phyloP scores from a whole-genome alignment of 371 early-diverging fungal species.

The Parasitella parasitica region DNA sequence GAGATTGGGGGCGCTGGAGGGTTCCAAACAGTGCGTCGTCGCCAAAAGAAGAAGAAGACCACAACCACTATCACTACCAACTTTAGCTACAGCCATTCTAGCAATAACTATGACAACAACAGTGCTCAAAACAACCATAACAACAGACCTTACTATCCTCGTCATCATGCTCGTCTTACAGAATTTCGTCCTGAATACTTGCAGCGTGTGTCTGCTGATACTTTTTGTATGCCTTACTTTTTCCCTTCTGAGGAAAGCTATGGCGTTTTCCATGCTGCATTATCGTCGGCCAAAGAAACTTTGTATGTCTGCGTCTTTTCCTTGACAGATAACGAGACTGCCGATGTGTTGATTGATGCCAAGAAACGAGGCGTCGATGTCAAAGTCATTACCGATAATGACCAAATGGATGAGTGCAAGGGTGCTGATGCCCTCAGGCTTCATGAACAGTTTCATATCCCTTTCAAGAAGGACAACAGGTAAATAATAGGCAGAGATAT shows the following conservation, averaged over 20 bases:
- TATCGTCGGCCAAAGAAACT: conserved; percentile 48
- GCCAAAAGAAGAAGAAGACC: conserved; percentile 22
- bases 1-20: conserved; percentile 20
- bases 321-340: conserved; percentile 58
- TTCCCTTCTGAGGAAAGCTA: conserved; percentile 55
- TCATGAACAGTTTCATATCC: conserved; percentile 47
- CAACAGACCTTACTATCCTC: conserved; percentile 3
- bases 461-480: conserved; percentile 36
- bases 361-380: conserved; percentile 58
- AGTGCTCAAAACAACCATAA: background rate
- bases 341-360: conserved; percentile 49
- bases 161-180: background rate
- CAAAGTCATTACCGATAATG: conserved; percentile 63
- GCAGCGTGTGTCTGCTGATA: conserved; percentile 14
- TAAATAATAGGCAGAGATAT: no score
- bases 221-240: conserved; percentile 55
- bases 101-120: background rate
- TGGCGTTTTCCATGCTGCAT: conserved; percentile 40
- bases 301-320: conserved; percentile 58
- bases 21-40: conserved; percentile 19
- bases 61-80: conserved; percentile 3
- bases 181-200: conserved; percentile 19
- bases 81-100: conserved; percentile 1
- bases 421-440: conserved; percentile 55
- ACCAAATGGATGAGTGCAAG: conserved; percentile 47